phyloP scores from a whole-genome alignment of 768 basidiomycete genomes.

The Brasilioporus rufonigricans region DNA sequence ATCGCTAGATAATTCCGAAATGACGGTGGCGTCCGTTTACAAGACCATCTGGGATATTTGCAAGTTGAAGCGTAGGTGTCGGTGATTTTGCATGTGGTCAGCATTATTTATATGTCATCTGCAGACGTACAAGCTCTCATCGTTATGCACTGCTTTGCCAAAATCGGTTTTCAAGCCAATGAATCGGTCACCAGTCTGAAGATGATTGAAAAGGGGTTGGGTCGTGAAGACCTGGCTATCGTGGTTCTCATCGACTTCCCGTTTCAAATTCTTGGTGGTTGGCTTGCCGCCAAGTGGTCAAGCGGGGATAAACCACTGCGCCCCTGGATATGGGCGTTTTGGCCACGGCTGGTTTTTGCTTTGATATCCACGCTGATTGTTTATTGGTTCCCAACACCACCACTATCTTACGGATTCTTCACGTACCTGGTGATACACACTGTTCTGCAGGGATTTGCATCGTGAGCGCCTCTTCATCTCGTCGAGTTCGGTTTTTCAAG shows the following conservation, averaged over 20 bases:
- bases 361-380: conserved; percentile 74
- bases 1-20: conserved; percentile 67
- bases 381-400: conserved; percentile 77
- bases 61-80: conserved; percentile 74
- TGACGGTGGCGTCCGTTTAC: conserved; percentile 90
- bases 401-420: conserved; percentile 76
- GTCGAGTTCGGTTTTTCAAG: neutral
- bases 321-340: conserved; percentile 90
- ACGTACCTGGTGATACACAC: conserved; percentile 76
- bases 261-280: conserved; percentile 93
- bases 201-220: conserved; percentile 94
- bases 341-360: conserved; percentile 78
- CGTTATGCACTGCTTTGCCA: conserved; percentile 83
- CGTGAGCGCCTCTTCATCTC: conserved; percentile 49
- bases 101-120: neutral
- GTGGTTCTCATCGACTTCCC: conserved; percentile 97
- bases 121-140: conserved; percentile 90
- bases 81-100: neutral
- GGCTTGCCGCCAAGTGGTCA: conserved; percentile 91
- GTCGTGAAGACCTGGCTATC: conserved; percentile 93
- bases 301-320: conserved; percentile 73
- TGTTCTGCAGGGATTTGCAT: conserved; percentile 77
- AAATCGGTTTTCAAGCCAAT: conserved; percentile 92
- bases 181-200: conserved; percentile 91
- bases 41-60: conserved; percentile 94